Percentiles rank a stretch among this genome's conserved stretches.
Conservation (phyloP, 345 rosid species). For the Brassica juncea region DNA sequence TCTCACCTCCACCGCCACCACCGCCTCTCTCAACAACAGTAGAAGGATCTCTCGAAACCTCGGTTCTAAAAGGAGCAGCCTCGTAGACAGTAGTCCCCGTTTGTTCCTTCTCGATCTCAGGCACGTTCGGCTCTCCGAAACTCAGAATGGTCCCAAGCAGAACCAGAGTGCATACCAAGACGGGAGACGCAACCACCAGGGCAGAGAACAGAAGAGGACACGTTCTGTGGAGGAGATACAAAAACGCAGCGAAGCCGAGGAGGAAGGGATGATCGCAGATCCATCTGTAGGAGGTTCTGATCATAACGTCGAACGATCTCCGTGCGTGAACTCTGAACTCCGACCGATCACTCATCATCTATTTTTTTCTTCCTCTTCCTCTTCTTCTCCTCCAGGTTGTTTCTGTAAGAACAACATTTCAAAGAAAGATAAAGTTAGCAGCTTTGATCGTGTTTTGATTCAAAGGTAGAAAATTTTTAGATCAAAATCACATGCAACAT, state of each 20-base stretch:
- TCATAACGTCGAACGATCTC: constrained; percentile 47
- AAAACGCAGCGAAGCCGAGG: constrained; percentile 52
- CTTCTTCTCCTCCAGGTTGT: constrained; percentile 12
- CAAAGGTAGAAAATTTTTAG: background rate
- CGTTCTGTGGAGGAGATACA: constrained; percentile 64
- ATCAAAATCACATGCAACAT: constrained; percentile 19
- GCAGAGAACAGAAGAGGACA: constrained; percentile 78
- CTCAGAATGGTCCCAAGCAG: constrained; percentile 87
- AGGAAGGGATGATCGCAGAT: constrained; percentile 75
- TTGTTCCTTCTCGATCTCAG: constrained; percentile 71
- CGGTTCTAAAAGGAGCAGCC: constrained; percentile 50
- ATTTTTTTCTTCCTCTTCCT: background rate
- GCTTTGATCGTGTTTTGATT: constrained; percentile 8
- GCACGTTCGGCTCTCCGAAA: constrained; percentile 77
- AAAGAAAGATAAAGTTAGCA: background rate
- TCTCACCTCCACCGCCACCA: constrained; percentile 37
- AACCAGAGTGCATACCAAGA: constrained; percentile 82
- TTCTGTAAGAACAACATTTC: constrained; percentile 20
- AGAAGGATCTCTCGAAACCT: constrained; percentile 42
- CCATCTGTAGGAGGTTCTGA: constrained; percentile 53
- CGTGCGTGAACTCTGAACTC: constrained; percentile 48
- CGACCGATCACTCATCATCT: constrained; percentile 54
- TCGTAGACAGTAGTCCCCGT: constrained; percentile 51
- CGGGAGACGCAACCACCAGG: constrained; percentile 86
- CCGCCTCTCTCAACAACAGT: constrained; percentile 50